Percentiles rank a stretch among this genome's conserved stretches.
These are phyloP conservation scores for Hexamita inflata DNA, from an alignment of 208 protist species.

Conservation along the genomic window DNA sequence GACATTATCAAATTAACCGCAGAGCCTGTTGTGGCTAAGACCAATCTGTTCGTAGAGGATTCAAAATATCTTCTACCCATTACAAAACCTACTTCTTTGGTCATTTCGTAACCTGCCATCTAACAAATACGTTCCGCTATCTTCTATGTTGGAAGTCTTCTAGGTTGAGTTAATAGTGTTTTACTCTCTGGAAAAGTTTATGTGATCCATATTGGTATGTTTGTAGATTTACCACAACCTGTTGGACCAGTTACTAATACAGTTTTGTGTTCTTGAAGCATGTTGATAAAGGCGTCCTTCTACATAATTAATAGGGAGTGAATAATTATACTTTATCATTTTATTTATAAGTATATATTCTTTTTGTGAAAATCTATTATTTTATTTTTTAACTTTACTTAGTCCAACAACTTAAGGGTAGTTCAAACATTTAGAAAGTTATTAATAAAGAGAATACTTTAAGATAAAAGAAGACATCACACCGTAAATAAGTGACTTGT, in stretches of 20 bases:
- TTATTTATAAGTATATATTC: neutral
- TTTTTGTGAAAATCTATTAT: neutral
- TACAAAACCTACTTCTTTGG: neutral
- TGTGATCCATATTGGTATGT: neutral
- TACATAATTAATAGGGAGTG: neutral
- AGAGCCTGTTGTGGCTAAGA: neutral
- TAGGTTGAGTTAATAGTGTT: neutral
- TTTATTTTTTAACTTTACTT: neutral
- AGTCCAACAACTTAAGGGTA: neutral
- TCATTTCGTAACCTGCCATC: neutral
- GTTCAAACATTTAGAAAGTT: neutral
- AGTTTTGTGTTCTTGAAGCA: neutral
- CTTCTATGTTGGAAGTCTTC: neutral
- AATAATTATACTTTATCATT: neutral
- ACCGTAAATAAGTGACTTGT: too few species aligned
- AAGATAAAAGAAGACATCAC: neutral
- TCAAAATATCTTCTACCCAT: neutral
- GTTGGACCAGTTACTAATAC: neutral
- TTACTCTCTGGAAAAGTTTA: neutral
- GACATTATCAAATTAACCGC: neutral
- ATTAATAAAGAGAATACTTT: neutral
- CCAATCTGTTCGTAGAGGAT: neutral
- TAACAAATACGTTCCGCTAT: neutral
- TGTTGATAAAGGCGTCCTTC: neutral
- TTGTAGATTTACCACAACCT: neutral